phyloP scores from a whole-genome alignment of 2,329 filamentous ascomycete species.

The Ophiostoma quercus region DNA sequence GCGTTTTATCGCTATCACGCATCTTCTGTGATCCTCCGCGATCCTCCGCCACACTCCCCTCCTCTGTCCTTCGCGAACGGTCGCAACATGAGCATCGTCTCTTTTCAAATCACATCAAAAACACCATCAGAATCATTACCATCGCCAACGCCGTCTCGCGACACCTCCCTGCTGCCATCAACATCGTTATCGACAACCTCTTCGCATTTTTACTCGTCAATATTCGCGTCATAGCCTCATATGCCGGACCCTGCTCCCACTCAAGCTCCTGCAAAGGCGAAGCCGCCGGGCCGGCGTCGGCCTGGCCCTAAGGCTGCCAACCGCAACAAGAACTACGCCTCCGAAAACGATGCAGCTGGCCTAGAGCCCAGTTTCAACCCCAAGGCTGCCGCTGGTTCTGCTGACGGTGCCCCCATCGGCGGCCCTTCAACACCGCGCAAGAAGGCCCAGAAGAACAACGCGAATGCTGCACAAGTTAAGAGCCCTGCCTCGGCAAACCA shows the following conservation, averaged over 20 bases:
- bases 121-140: conserved; percentile 9
- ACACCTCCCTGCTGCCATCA: neutral
- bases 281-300: conserved; percentile 40
- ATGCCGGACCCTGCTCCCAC: conserved; percentile 34
- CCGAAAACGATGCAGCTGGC: conserved; percentile 49
- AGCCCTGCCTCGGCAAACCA: conserved; percentile 29
- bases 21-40: conserved; percentile 1
- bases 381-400: conserved; percentile 6
- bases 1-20: conserved; percentile 6
- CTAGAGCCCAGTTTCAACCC: conserved; percentile 35
- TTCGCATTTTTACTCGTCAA: neutral
- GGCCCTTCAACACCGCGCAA: conserved; percentile 24
- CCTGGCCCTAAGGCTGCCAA: conserved; percentile 36
- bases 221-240: conserved; percentile 19
- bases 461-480: conserved; percentile 25
- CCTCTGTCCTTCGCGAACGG: conserved; percentile 13
- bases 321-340: conserved; percentile 51
- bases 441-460: conserved; percentile 20
- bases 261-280: conserved; percentile 22
- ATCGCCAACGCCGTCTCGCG: conserved; percentile 10
- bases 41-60: neutral
- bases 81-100: conserved; percentile 18
- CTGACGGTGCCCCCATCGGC: neutral
- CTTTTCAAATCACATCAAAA: neutral
- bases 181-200: neutral